Percentiles rank a stretch among this genome's conserved stretches.
phyloP scores from a whole-genome alignment of 257 asterid species.

The Solanum paucissectum region DNA sequence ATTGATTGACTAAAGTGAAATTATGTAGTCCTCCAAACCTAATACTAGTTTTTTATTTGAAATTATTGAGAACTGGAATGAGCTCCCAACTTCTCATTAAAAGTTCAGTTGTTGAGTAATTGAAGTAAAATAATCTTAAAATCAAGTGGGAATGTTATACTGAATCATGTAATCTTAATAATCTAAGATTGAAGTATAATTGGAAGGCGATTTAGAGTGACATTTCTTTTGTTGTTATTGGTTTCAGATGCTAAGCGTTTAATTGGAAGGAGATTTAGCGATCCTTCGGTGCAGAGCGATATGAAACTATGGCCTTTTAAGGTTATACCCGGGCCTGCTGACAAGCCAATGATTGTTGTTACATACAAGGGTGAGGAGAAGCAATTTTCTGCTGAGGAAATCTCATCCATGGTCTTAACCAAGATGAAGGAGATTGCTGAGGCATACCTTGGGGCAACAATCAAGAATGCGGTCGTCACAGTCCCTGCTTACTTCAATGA shows the following conservation, averaged over 20 bases:
- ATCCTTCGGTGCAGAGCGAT: background rate
- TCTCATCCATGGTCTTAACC: slow-evolving; percentile 15
- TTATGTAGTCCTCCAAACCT: too few species aligned
- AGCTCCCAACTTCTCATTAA: background rate
- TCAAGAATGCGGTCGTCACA: slow-evolving; percentile 18
- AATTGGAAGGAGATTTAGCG: background rate
- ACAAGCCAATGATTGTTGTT: slow-evolving; percentile 17
- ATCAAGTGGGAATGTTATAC: background rate
- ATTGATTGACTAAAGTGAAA: background rate
- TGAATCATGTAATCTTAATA: background rate
- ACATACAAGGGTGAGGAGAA: slow-evolving; percentile 19
- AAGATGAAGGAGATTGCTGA: slow-evolving; percentile 23
- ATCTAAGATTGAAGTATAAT: background rate
- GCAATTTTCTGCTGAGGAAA: slow-evolving; percentile 19
- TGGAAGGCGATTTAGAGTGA: background rate
- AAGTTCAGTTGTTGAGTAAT: background rate
- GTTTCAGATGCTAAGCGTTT: background rate
- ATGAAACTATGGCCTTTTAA: background rate
- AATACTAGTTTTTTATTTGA: background rate
- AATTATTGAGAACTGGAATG: background rate
- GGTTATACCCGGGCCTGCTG: slow-evolving; percentile 5
- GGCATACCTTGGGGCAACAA: slow-evolving; percentile 10
- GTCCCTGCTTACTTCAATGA: slow-evolving; percentile 22
- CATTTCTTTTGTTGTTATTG: background rate
- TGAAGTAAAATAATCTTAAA: background rate